These are phyloP conservation scores for Zopfochytrium polystomum DNA, from an alignment of 371 early-diverging fungal genomes.

Conservation along the genomic window DNA sequence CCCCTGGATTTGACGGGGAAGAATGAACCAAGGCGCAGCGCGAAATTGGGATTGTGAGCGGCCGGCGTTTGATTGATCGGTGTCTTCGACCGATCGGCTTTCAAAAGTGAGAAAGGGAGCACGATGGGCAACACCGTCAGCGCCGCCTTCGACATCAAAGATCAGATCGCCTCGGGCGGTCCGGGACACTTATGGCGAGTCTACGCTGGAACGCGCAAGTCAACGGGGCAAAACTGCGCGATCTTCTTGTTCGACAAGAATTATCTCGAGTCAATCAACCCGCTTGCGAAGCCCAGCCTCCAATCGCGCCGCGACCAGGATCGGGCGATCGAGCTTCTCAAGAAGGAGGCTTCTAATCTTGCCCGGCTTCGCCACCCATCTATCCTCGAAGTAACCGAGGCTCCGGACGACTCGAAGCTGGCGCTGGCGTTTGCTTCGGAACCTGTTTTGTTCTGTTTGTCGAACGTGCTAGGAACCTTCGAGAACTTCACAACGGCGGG, in stretches of 20 bases:
- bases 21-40: too few relatives aligned
- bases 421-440: slow-evolving; percentile 79
- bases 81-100: too few relatives aligned
- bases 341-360: slow-evolving; percentile 60
- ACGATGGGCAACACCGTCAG: slow-evolving; percentile 15
- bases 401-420: slow-evolving; percentile 70
- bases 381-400: slow-evolving; percentile 77
- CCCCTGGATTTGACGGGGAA: too few relatives aligned
- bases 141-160: slow-evolving; percentile 16
- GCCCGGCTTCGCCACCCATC: slow-evolving; percentile 80
- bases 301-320: slow-evolving; percentile 51
- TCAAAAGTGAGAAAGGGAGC: too few relatives aligned
- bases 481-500: slow-evolving; percentile 44
- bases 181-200: slow-evolving; percentile 58
- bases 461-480: slow-evolving; percentile 62
- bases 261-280: slow-evolving; percentile 57
- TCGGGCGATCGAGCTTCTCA: slow-evolving; percentile 57
- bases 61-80: too few relatives aligned
- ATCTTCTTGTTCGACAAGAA: slow-evolving; percentile 66
- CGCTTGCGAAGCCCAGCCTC: slow-evolving; percentile 45
- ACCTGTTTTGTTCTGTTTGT: slow-evolving; percentile 63
- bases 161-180: slow-evolving; percentile 28
- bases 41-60: too few relatives aligned
- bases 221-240: slow-evolving; percentile 60
- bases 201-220: slow-evolving; percentile 57